Base-by-base conservation (phyloP, 2,329 filamentous ascomycete species). In the Verticillium zaregamsianum region DNA sequence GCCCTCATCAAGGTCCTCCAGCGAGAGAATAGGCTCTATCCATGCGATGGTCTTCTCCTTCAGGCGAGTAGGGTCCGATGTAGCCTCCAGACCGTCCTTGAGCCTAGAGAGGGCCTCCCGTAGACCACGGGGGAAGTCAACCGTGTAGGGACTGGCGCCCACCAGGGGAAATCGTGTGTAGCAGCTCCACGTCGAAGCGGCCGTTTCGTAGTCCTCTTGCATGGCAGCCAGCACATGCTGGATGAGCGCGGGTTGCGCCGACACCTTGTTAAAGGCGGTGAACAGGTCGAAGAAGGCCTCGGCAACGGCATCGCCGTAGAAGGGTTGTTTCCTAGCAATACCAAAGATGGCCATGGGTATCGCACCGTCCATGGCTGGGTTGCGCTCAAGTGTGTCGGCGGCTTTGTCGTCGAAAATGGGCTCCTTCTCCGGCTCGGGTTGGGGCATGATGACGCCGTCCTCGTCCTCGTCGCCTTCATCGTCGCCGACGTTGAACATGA, bases 311-410 rank as follows among this genome's bases (percentile, higher is more conserved):
- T 87, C 76, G 63, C 84, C 85, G 72, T 89, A 87, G 66, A 90
- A 87, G 59, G 90, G 85, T 69, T 97, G 89, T 73, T 90, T 92
- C 78, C 88, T 87, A 6, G 93, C 89, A 25, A 92, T 87, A 70
- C 97, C 92, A 71, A 97, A 97, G 57, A 99, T 91, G 45, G 94
- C 93, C 61, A 93, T 85, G 2, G 95, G 93, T 67, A 99, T 97
- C 17, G 92, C 95, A n/a, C 95, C 95, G 63, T 90, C 91, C 65
- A 97, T 82, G 11, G 92, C 92, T 4, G 94, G 93, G 57, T 93
- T 94, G 62, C 86, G 87, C 70, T 90, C 81, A 65, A 96, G 78
- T 60, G 80, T 79, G 66, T 76, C 71, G 4, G 76, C 73, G 1
- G 77, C 76, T 61, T 80, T 74, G 61, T 81, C 76, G 66, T 80